A percentile compares a stretch with the other conserved stretches of the same genome.
Conservation (phyloP, 345 rosid genomes). For the Cardiospermum halicacabum region DNA sequence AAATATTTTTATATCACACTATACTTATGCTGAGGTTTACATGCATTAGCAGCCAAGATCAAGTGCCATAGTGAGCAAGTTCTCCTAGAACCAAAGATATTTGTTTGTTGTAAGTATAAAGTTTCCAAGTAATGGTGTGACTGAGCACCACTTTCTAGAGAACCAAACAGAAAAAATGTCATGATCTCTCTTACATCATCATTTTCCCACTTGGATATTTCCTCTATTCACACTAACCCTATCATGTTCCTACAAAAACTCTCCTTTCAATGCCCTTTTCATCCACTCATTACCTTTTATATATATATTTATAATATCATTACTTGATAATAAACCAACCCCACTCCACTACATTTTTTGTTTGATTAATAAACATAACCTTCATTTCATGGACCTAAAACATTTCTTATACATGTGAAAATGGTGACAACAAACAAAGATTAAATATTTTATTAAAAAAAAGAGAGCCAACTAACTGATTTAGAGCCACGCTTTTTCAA, state of each 20-base stretch:
- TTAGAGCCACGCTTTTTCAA: constrained; percentile 31
- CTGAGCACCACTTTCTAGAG: constrained; percentile 14
- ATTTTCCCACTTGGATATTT: not conserved
- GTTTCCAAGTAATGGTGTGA: not conserved
- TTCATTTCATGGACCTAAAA: no score
- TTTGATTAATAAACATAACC: no score
- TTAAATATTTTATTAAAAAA: not conserved
- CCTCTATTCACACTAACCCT: constrained; percentile 8
- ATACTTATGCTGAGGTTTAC: no score
- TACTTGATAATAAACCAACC: not conserved
- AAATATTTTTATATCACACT: no score
- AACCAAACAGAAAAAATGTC: constrained; percentile 13
- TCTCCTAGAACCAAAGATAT: not conserved
- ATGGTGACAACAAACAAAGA: not conserved
- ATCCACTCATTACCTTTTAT: constrained; percentile 7
- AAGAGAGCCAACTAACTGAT: constrained; percentile 22
- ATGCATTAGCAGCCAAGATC: no score
- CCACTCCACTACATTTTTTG: no score
- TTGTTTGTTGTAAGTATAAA: not conserved
- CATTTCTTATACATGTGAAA: no score
- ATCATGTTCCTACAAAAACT: not conserved
- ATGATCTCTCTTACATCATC: constrained; percentile 18
- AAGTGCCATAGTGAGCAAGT: no score
- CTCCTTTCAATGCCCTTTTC: constrained; percentile 15
- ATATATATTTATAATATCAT: not conserved